phyloP scores from a whole-genome alignment of 2,329 filamentous ascomycete species.

The Calonectria leucothoes region DNA sequence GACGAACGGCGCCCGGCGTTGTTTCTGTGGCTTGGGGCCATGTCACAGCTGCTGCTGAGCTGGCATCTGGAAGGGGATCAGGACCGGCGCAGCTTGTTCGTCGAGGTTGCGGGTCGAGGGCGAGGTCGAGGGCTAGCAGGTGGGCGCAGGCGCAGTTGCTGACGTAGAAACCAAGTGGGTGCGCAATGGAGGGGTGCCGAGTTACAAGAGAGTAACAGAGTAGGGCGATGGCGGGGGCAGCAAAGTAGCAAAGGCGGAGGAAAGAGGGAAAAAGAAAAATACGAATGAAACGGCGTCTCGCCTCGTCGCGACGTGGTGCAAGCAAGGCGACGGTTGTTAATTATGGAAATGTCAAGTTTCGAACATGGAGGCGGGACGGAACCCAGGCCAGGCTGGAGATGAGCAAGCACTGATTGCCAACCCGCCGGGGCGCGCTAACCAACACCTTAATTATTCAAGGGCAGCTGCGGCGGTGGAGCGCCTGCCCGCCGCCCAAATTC shows the following conservation, averaged over 20 bases:
- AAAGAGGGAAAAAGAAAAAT: not conserved
- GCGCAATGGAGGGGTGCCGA: not conserved
- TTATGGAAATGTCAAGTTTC: slow-evolving; percentile 4
- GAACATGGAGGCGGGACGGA: not conserved
- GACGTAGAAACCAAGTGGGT: not conserved
- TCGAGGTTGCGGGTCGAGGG: not conserved
- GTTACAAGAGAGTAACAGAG: not conserved
- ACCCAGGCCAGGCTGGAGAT: not conserved
- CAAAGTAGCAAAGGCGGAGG: not conserved
- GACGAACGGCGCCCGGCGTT: slow-evolving; percentile 34
- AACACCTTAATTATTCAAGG: slow-evolving; percentile 17
- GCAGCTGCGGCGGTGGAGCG: not conserved
- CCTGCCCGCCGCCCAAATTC: not conserved
- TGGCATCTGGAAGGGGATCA: slow-evolving; percentile 40
- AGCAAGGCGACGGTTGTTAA: not conserved
- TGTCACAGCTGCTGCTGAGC: slow-evolving; percentile 34
- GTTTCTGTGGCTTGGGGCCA: slow-evolving; percentile 43
- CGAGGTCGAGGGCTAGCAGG: not conserved
- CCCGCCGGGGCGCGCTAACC: slow-evolving; percentile 10
- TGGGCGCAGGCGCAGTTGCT: not conserved
- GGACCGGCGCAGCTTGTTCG: not conserved
- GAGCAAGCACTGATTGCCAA: slow-evolving; percentile 1
- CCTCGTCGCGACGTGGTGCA: not conserved
- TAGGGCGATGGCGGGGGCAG: not conserved
- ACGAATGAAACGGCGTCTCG: not conserved